Conservation (phyloP, 768 basidiomycete species). For the Auricularia heimuer region DNA sequence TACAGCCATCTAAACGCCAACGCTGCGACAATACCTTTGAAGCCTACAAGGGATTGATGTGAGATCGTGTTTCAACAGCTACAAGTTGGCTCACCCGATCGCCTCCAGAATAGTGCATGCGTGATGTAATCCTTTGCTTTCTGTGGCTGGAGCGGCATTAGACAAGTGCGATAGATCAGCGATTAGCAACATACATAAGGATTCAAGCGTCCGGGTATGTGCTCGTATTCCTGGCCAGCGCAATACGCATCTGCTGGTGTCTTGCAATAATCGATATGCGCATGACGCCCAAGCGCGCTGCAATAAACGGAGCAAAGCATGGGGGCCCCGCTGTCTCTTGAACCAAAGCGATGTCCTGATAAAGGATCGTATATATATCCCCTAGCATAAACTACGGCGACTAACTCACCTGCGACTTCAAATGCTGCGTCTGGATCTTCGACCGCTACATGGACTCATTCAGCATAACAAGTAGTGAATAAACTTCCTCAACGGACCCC, state of each 20-base stretch:
- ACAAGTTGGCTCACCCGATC: constrained; percentile 35
- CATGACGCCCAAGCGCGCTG: constrained; percentile 44
- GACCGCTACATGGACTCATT: constrained; percentile 29
- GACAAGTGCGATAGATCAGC: neutral
- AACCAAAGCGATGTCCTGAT: neutral
- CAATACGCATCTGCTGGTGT: constrained; percentile 29
- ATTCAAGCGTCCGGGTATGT: constrained; percentile 31
- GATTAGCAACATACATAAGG: constrained; percentile 22
- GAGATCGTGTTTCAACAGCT: neutral
- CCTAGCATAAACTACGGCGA: too few relatives aligned
- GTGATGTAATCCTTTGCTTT: constrained; percentile 44
- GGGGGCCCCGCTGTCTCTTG: constrained; percentile 38
- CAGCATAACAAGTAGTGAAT: neutral
- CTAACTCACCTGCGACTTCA: constrained; percentile 37
- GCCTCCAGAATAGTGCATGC: constrained; percentile 46
- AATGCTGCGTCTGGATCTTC: constrained; percentile 38
- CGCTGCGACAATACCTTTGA: constrained; percentile 31
- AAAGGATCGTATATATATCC: too few relatives aligned
- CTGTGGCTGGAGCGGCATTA: constrained; percentile 18
- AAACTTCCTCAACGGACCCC: neutral
- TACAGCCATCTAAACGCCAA: neutral
- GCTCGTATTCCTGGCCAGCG: constrained; percentile 34
- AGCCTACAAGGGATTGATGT: constrained; percentile 26
- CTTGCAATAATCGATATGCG: constrained; percentile 49
- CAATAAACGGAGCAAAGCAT: constrained; percentile 56